Evolutionary conservation across 495 filamentous ascomycete genomes (phyloP), one percentile per base, ranked within the genome.

Genomic region (Hypoxylon fragiforme): DNA sequence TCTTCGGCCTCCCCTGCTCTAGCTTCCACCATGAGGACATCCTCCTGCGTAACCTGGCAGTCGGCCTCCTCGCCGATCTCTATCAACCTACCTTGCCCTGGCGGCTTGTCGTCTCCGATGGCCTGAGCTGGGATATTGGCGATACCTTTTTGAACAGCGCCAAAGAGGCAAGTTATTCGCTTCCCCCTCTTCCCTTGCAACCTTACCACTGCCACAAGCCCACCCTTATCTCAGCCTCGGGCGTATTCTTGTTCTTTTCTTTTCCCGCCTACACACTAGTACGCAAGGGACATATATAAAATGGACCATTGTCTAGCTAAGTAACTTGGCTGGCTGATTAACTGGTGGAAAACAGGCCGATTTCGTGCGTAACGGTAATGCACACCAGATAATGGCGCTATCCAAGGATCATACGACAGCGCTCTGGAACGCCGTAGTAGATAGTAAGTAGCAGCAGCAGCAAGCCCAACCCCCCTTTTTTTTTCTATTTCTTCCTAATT

Each of bases 71-170:
- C 20, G 90, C 88, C 65, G 94, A 99, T 69, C 81, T 97, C 9
- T 96, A 80, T 49, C 76, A 81, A 15, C 49, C 62, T 7, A 35
- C 56, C 14, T 69, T 92, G 16, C 91, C 94, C 2, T 99, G 94
- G 94, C 77, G 76, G 13, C 69, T 99, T 41, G 77, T 75, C 1
- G 80, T 92, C 5, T 60, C 68, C 12, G 77, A 77, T 47, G 79
- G 76, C 38, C 61, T 63, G 40, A 80, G 91, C 58, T 88, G 84
- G 55, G 85, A 95, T 53, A 95, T 81, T 13, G 84, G 87, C 48
- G 94, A 97, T 67, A 87, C 91, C 0, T 97, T 91, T 67, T 89
- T 95, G 56, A 96, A 98, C 62, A 87, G 84, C 55, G 90, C 95
- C 52, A 99, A 97, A 70, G 92, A 96, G 73, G 82, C 80, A 64